Base-by-base conservation (phyloP, 306 rosid species). In the Castanea crenata region DNA sequence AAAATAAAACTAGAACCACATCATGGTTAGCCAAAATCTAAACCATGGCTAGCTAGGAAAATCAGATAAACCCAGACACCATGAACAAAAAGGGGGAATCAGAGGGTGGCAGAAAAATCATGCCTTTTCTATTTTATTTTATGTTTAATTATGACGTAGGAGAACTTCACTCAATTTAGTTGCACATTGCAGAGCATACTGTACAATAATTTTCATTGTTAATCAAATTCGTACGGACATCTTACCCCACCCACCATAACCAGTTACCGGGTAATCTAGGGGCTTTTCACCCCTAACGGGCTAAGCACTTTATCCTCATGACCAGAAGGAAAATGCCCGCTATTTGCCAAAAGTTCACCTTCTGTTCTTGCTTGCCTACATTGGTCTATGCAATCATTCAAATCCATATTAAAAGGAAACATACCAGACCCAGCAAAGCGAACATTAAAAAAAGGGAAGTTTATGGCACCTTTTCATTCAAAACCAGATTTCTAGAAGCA, bases 391-490 rank as follows among this genome's bases (percentile, higher is more conserved):
- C 67, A 61, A 25, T 23, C 32, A 61, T 25, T 61, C 34, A 61
- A 61, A 15, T 15, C 67, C 15, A 61, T 59, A 31, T 32, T 44
- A 67, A 20, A 54, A 29, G 8, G 52, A 31, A 76, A 10, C 55
- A 68, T 49, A 21, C 7, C 34, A 12, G 3, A 58, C 1, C 25
- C 65, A 62, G 69, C 15, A 27, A 25, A 13, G 38, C 31, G 12
- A 65, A 67, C 34, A 19, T 6, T 9, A 55, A 69, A 46, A 52
- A 58, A 65, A 8, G 76, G 74, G 21, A 73, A 35, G 71, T 9
- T 15, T 84, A 79, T 51, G 55, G 84, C 82, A 94, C 97, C 99
- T 92, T 89, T 80, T 68, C 76, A 61, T 84, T 80, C 75, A 83
- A 65, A 78, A 85, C 55, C 76, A 70, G 58, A 78, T 85, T 84